Evolutionary conservation across 2,329 filamentous ascomycete species (phyloP), one percentile per base, ranked within the genome.

Genomic region (Aspergillus pseudotamarii): DNA sequence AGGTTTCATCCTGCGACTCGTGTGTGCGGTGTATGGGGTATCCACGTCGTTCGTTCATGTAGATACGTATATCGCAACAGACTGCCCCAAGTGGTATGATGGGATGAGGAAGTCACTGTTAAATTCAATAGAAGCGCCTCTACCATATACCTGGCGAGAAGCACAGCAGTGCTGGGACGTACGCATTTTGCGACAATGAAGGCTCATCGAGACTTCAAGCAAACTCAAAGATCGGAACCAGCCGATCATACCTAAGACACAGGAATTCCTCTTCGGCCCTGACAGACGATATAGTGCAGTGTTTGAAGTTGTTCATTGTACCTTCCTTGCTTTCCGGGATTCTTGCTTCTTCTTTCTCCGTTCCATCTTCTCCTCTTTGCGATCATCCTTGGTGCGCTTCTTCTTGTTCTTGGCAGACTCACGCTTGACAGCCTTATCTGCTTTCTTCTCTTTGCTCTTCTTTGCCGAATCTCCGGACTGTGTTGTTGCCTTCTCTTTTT

Each of bases 331-430:
- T 53, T 74, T 74, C 43, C 73, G 73, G 26, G 71, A 57, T 28
- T 82, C 76, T 71, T 85, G 82, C 67, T 78, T 78, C 63, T 78
- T 76, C 38, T 74, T 61, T 32, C 71, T 68, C 64, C 71, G 69
- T 57, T 75, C 69, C 61, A 72, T 70, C 48, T 73, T 71, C 34
- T 67, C 64, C 45, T 72, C 66, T 60, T 62, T 72, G 59, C 64
- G 71, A 36, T 66, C 71, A 46, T 69, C 69, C 61, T 71, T 75
- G 60, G 61, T 73, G 48, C 66, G 68, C 62, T 69, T 74, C 51
- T 68, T 74, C 59, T 70, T 69, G 64, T 64, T 61, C 71, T 74
- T 14, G 60, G 51, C 16, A 46, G 50, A 62, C 66, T 71, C 23
- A 34, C 60, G 48, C 38, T 62, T 74, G 55, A 71, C 78, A 64